Evolutionary conservation across 257 asterid species (phyloP).

Genomic region (Misopates orontium): DNA sequence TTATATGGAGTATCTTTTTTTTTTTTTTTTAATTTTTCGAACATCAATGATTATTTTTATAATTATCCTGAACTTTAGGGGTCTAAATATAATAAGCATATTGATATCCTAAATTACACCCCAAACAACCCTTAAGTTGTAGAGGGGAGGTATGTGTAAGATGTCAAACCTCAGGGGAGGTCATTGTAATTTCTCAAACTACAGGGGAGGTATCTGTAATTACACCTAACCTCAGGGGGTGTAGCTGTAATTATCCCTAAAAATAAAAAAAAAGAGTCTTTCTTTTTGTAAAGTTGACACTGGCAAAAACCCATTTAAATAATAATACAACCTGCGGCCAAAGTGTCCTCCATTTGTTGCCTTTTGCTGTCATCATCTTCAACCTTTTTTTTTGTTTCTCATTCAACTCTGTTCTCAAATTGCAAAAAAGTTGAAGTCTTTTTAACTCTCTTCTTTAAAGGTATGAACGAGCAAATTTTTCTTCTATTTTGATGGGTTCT

Average conservation of each 20-base stretch:
- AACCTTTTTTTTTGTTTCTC: not conserved
- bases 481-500: constrained; percentile 55
- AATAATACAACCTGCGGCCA: constrained; percentile 19
- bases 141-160: no score
- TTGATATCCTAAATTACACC: no score
- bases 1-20: no score
- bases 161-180: no score
- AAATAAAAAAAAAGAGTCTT: constrained; percentile 55
- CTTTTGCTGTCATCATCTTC: not conserved
- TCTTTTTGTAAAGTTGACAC: not conserved
- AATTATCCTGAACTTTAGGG: no score
- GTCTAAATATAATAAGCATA: no score
- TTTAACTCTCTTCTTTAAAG: not conserved
- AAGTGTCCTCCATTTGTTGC: constrained; percentile 24
- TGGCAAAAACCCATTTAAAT: not conserved
- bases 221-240: no score
- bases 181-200: no score
- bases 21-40: no score
- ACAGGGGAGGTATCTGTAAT: no score
- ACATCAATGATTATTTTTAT: no score
- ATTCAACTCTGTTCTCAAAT: not conserved
- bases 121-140: no score
- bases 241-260: constrained; percentile 35
- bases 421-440: not conserved
- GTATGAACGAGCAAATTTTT: constrained; percentile 22